Evolutionary conservation across 257 asterid species (phyloP).

Genomic region (Jacaranda copaia): DNA sequence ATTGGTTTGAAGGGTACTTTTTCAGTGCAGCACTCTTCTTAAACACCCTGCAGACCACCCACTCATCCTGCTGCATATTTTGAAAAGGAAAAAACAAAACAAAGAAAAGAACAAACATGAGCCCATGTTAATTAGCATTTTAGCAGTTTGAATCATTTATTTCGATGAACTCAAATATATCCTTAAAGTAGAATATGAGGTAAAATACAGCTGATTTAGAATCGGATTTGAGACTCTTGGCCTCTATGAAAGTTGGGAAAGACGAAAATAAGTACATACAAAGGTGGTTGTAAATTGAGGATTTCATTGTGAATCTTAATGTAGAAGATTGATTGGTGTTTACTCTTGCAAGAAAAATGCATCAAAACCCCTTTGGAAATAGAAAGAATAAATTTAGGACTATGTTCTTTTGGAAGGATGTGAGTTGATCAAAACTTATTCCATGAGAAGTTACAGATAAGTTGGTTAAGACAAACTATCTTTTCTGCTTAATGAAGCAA

Average conservation of each 20-base stretch:
- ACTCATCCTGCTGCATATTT: constrained; percentile 77
- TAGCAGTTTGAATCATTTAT: too few species aligned
- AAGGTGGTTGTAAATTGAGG: too few species aligned
- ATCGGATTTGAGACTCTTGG: too few species aligned
- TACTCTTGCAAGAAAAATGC: constrained; percentile 23
- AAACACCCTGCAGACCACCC: constrained; percentile 96
- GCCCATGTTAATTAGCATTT: not conserved
- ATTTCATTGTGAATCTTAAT: too few species aligned
- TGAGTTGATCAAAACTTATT: constrained; percentile 38
- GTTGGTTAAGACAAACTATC: constrained; percentile 40
- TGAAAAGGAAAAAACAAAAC: not conserved
- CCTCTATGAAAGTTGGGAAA: too few species aligned
- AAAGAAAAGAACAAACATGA: too few species aligned
- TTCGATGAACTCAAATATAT: too few species aligned
- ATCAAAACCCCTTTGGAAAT: not conserved
- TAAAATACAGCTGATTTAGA: too few species aligned
- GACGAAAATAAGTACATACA: too few species aligned
- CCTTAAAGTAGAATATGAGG: too few species aligned
- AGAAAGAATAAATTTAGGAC: not conserved
- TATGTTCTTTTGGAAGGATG: constrained; percentile 28
- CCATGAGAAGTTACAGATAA: constrained; percentile 1
- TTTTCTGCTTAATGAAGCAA: not conserved
- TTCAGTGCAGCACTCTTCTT: constrained; percentile 77
- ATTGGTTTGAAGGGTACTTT: constrained; percentile 64
- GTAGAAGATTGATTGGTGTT: not conserved